phyloP scores from a whole-genome alignment of 78 protist species.

The Tieghemostelium lacteum region DNA sequence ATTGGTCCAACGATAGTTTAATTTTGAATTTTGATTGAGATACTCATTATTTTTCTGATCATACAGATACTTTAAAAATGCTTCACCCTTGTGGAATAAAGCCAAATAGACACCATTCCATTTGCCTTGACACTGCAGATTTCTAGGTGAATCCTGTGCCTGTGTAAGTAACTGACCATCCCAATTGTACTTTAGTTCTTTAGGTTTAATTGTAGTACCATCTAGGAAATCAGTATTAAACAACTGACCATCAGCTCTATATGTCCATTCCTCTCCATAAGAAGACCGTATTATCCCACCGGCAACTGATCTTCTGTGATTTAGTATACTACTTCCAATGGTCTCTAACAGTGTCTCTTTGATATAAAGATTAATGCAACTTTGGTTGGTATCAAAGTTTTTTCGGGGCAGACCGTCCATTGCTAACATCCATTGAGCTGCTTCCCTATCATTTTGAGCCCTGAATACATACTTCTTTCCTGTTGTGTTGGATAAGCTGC shows the following conservation, averaged over 20 bases:
- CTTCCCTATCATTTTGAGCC: conserved; percentile 12
- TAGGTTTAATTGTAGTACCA: conserved; percentile 28
- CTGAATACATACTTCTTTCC: conserved; percentile 14
- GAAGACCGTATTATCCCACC: conserved; percentile 55
- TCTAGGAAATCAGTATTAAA: conserved; percentile 62
- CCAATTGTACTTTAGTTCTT: conserved; percentile 61
- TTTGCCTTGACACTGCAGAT: conserved; percentile 50
- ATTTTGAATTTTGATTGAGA: conserved; percentile 56
- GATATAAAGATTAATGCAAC: conserved; percentile 56
- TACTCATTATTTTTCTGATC: conserved; percentile 56
- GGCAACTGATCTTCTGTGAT: conserved; percentile 51
- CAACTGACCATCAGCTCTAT: conserved; percentile 60
- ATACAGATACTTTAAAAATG: conserved; percentile 65
- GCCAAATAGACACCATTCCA: conserved; percentile 78
- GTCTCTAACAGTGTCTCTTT: conserved; percentile 47
- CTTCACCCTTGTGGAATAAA: conserved; percentile 27
- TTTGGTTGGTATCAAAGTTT: conserved; percentile 72
- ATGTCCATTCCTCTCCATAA: conserved; percentile 77
- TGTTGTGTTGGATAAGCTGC: neutral
- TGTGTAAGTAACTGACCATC: conserved; percentile 52
- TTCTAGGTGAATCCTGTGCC: conserved; percentile 17
- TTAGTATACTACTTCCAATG: neutral
- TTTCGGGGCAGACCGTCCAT: conserved; percentile 67
- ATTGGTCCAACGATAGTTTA: conserved; percentile 37
- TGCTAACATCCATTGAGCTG: conserved; percentile 74